Percentiles rank a stretch among this genome's conserved stretches.
Evolutionary conservation across 306 rosid genomes (phyloP).

Genomic region (Fagus crenata): DNA sequence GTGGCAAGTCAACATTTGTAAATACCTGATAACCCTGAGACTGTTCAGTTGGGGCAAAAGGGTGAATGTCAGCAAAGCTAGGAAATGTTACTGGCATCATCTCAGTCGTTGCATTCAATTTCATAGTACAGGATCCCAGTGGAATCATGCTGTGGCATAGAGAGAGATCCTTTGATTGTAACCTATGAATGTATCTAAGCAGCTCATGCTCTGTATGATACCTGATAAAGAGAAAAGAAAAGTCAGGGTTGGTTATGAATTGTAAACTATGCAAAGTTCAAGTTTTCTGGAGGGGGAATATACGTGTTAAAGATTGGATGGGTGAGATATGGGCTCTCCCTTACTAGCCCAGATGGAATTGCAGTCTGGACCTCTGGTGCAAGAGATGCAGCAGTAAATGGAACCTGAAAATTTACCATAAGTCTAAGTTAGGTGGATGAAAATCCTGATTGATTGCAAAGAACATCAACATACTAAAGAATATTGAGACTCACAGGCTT

Average conservation of each 20-base stretch:
- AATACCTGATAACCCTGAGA: slow-evolving; percentile 92
- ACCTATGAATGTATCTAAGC: slow-evolving; percentile 74
- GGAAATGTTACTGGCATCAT: slow-evolving; percentile 99
- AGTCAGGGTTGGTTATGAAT: slow-evolving; percentile 29
- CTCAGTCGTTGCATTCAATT: slow-evolving; percentile 92
- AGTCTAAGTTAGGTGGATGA: slow-evolving; percentile 18
- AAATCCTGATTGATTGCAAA: slow-evolving; percentile 1
- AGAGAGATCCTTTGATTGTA: slow-evolving; percentile 89
- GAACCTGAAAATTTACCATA: slow-evolving; percentile 47
- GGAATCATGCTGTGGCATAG: slow-evolving; percentile 99
- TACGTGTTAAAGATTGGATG: slow-evolving; percentile 96
- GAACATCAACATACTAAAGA: slow-evolving; percentile 6
- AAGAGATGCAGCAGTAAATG: slow-evolving; percentile 91
- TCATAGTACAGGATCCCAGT: slow-evolving; percentile 97
- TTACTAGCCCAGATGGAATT: slow-evolving; percentile 65
- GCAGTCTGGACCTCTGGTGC: slow-evolving; percentile 70
- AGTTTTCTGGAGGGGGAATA: slow-evolving; percentile 20
- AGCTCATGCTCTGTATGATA: slow-evolving; percentile 97
- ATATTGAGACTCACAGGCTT: slow-evolving; percentile 48
- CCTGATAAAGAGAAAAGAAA: slow-evolving; percentile 43
- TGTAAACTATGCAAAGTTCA: slow-evolving; percentile 21
- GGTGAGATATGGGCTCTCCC: slow-evolving; percentile 79
- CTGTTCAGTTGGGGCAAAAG: slow-evolving; percentile 91
- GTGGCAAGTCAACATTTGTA: slow-evolving; percentile 1
- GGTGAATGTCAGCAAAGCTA: slow-evolving; percentile 73